These are phyloP conservation scores for Boletus vermiculosoides DNA, from an alignment of 768 basidiomycete species.

Conservation along the genomic window DNA sequence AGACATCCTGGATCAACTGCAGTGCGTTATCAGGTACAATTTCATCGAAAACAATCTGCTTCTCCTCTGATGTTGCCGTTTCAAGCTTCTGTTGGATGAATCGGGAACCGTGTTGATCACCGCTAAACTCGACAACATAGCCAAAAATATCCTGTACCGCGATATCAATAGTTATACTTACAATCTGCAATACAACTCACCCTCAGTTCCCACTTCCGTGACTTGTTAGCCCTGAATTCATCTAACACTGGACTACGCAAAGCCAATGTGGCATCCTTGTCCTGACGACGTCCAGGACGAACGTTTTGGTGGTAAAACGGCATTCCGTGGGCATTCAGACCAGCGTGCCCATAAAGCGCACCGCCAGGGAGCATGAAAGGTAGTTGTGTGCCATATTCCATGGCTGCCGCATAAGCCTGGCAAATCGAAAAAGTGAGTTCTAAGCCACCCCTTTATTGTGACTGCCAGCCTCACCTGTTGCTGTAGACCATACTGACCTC, in stretches of 20 bases:
- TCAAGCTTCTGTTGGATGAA: constrained; percentile 92
- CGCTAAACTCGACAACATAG: constrained; percentile 86
- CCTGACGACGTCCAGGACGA: constrained; percentile 48
- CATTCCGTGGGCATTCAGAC: constrained; percentile 32
- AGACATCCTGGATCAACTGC: constrained; percentile 85
- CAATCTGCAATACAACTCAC: constrained; percentile 41
- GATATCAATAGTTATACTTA: constrained; percentile 3
- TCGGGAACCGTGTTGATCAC: constrained; percentile 96
- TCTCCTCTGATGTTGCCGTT: constrained; percentile 73
- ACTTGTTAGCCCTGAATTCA: constrained; percentile 80
- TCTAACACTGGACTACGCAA: constrained; percentile 75
- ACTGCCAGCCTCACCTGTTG: constrained; percentile 41
- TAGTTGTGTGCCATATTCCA: constrained; percentile 51
- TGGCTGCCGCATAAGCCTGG: constrained; percentile 42
- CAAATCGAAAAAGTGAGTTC: neutral
- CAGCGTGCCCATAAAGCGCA: constrained; percentile 44
- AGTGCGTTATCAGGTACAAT: constrained; percentile 75
- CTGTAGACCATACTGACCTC: constrained; percentile 42
- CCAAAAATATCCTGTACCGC: constrained; percentile 75
- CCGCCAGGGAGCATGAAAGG: constrained; percentile 45
- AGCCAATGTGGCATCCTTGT: constrained; percentile 36
- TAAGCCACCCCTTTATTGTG: neutral
- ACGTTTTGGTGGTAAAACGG: constrained; percentile 39
- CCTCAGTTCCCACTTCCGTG: constrained; percentile 76
- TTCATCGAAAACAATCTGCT: constrained; percentile 79